Evolutionary conservation across 140 eudicot species (phyloP).

Genomic region (Cichorium intybus): DNA sequence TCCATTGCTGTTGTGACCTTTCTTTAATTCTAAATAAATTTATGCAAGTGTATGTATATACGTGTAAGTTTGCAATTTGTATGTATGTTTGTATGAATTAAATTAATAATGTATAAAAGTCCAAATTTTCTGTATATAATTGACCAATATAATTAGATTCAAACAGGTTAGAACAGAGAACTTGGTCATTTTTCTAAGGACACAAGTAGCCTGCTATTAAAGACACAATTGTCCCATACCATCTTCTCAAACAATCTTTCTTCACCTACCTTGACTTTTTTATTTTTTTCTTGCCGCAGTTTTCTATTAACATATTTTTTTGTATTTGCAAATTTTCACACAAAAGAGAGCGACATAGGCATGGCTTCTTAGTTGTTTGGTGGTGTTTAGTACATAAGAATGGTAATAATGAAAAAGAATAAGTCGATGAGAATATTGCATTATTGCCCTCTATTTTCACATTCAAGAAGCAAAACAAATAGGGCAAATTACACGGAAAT

Average conservation of each 20-base stretch:
- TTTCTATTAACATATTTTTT: constrained; percentile 13
- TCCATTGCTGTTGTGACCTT: constrained; percentile 35
- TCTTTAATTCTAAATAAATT: constrained; percentile 12
- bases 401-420: neutral
- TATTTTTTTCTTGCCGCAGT: constrained; percentile 28
- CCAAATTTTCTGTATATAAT: constrained; percentile 33
- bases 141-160: constrained; percentile 30
- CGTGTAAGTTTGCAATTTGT: constrained; percentile 15
- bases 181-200: constrained; percentile 37
- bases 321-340: neutral
- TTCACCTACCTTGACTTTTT: constrained; percentile 19
- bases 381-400: neutral
- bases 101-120: constrained; percentile 24
- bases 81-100: neutral
- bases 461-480: no score
- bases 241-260: neutral
- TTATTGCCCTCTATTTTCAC: no score
- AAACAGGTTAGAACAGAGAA: constrained; percentile 23
- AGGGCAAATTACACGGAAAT: no score
- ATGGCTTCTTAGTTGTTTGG: constrained; percentile 22
- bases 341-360: constrained; percentile 31
- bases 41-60: constrained; percentile 15
- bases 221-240: constrained; percentile 44
- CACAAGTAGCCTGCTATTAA: constrained; percentile 31
- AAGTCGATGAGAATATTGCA: neutral